Evolutionary conservation across 768 basidiomycete genomes (phyloP).

Genomic region (Mycena pura): DNA sequence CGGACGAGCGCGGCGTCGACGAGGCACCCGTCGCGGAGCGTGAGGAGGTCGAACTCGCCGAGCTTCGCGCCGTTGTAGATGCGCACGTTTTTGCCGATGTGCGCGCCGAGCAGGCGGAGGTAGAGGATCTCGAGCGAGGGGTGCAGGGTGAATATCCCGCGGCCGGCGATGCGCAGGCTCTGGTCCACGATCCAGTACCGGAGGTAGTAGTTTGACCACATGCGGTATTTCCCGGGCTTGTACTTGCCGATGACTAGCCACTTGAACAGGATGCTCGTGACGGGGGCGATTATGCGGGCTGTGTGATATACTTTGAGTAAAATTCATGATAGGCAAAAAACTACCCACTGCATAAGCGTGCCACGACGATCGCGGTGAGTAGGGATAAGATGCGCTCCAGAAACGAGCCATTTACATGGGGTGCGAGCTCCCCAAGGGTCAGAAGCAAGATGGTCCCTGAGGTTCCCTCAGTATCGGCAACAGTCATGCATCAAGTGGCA

Average conservation of each 20-base stretch:
- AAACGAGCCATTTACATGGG: constrained; percentile 34
- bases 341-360: constrained; percentile 29
- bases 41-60: constrained; percentile 51
- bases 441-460: constrained; percentile 42
- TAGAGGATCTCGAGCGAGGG: constrained; percentile 45
- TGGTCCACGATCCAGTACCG: constrained; percentile 7
- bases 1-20: too few species aligned
- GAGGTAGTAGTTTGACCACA: too few species aligned
- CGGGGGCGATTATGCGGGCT: constrained; percentile 44
- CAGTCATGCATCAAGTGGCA: background rate
- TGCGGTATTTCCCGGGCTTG: too few species aligned
- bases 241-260: too few species aligned
- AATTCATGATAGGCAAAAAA: background rate
- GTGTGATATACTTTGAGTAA: background rate
- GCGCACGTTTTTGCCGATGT: constrained; percentile 46
- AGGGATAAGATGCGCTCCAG: constrained; percentile 43
- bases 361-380: constrained; percentile 41
- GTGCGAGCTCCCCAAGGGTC: constrained; percentile 41
- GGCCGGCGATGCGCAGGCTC: constrained; percentile 36
- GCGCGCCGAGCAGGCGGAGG: constrained; percentile 51
- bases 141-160: constrained; percentile 48
- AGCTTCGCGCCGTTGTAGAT: constrained; percentile 44
- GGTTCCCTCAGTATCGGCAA: background rate
- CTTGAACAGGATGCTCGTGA: constrained; percentile 48
- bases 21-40: too few species aligned